A percentile compares a stretch with the other conserved stretches of the same genome.
Conservation (phyloP, 2,329 filamentous ascomycete genomes). For the Keithomyces neogunnii region DNA sequence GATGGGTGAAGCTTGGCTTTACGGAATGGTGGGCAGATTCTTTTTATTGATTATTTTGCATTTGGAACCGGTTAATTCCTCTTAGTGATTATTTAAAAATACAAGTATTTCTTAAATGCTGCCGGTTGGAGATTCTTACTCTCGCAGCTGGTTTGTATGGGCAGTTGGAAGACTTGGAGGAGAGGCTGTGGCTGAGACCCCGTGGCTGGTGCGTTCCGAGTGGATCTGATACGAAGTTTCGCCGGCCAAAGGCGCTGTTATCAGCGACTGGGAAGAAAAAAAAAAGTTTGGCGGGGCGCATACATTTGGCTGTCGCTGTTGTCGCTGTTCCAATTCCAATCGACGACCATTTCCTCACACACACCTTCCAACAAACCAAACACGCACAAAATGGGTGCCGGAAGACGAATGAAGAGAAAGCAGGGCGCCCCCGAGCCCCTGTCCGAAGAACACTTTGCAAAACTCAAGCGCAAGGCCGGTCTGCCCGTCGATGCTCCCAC, state of each 20-base stretch:
- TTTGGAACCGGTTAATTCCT: too few relatives aligned
- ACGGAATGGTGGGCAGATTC: too few relatives aligned
- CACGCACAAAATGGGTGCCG: slow-evolving; percentile 64
- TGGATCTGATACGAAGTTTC: slow-evolving; percentile 21
- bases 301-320: slow-evolving; percentile 1
- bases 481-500: slow-evolving; percentile 49
- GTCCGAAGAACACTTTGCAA: slow-evolving; percentile 70
- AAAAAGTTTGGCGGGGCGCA: slow-evolving; percentile 32
- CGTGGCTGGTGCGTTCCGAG: not conserved
- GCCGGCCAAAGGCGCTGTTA: slow-evolving; percentile 21
- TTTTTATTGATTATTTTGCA: too few relatives aligned
- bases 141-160: too few relatives aligned
- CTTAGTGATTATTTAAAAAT: too few relatives aligned
- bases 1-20: not conserved
- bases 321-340: not conserved
- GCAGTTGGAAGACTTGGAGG: too few relatives aligned
- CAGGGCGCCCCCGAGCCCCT: slow-evolving; percentile 80
- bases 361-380: slow-evolving; percentile 10
- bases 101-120: too few relatives aligned
- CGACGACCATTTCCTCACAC: slow-evolving; percentile 7
- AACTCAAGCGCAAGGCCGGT: slow-evolving; percentile 76
- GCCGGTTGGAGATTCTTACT: too few relatives aligned
- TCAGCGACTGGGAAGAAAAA: slow-evolving; percentile 18
- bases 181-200: too few relatives aligned
- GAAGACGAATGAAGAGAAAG: slow-evolving; percentile 82